A percentile compares a stretch with the other conserved stretches of the same genome.
These are phyloP conservation scores for Trichocladium antarcticum DNA, from an alignment of 495 filamentous ascomycete species.

Conservation along the genomic window DNA sequence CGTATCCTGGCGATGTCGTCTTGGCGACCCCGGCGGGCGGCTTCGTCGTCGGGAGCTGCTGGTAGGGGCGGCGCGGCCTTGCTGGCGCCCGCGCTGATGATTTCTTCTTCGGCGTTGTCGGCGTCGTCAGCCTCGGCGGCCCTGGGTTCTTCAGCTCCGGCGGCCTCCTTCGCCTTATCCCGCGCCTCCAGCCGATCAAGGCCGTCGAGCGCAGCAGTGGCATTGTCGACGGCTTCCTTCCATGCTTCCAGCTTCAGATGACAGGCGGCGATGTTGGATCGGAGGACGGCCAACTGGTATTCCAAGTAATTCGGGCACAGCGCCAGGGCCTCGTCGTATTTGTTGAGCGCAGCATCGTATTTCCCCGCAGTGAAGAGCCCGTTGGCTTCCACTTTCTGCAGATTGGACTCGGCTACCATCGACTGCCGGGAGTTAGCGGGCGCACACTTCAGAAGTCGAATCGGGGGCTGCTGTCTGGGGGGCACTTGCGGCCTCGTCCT, in stretches of 20 bases:
- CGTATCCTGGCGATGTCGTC: constrained; percentile 66
- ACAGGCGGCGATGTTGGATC: constrained; percentile 83
- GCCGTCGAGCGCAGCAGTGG: constrained; percentile 60
- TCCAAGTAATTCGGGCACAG: constrained; percentile 80
- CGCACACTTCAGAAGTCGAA: neutral
- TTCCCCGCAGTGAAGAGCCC: constrained; percentile 56
- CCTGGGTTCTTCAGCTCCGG: constrained; percentile 20
- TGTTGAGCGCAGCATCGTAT: constrained; percentile 77
- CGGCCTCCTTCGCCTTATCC: constrained; percentile 11
- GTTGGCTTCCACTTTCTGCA: constrained; percentile 70
- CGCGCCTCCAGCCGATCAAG: constrained; percentile 47
- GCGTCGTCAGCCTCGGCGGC: constrained; percentile 46
- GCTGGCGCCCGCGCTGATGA: constrained; percentile 41
- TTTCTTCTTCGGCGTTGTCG: constrained; percentile 47
- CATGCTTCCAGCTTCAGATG: constrained; percentile 78
- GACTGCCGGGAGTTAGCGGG: constrained; percentile 32
- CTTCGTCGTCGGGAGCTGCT: constrained; percentile 29
- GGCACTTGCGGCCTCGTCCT: constrained; percentile 25
- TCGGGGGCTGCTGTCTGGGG: neutral
- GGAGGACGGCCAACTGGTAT: constrained; percentile 78
- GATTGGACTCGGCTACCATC: constrained; percentile 59
- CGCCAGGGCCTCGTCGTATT: constrained; percentile 74
- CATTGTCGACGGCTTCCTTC: constrained; percentile 68
- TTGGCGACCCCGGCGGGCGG: constrained; percentile 28
- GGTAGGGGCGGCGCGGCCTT: constrained; percentile 32